These are phyloP conservation scores for Dendrobium nobile DNA, from an alignment of 106 monocot genomes.

Conservation along the genomic window DNA sequence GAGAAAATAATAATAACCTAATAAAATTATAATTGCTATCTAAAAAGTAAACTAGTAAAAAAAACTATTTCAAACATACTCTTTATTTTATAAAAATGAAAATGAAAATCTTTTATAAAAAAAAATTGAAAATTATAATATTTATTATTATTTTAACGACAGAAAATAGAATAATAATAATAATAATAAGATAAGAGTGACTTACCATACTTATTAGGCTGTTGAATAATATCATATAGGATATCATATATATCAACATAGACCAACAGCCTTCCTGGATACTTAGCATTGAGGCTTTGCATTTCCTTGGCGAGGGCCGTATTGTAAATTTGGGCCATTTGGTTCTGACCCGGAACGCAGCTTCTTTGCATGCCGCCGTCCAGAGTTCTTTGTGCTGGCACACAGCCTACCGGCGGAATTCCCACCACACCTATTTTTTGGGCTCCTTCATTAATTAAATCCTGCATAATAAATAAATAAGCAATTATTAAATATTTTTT, in stretches of 20 bases:
- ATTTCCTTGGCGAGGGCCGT: neutral
- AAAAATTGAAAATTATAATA: too few relatives aligned
- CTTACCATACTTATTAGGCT: conserved; percentile 26
- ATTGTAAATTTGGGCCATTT: conserved; percentile 33
- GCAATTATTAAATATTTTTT: too few relatives aligned
- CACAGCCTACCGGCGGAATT: conserved; percentile 47
- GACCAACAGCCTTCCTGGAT: conserved; percentile 7
- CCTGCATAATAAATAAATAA: neutral
- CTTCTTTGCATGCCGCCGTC: conserved; percentile 22
- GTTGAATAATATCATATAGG: conserved; percentile 18
- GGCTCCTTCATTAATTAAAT: conserved; percentile 18
- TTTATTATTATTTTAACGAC: too few relatives aligned
- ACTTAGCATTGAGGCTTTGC: conserved; percentile 5
- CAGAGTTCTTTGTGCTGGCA: conserved; percentile 39
- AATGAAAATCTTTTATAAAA: too few relatives aligned
- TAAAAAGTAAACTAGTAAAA: too few relatives aligned
- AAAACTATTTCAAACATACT: too few relatives aligned
- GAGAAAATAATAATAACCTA: too few relatives aligned
- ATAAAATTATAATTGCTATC: too few relatives aligned
- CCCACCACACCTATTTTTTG: conserved; percentile 26
- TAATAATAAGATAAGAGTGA: neutral
- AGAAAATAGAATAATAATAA: too few relatives aligned
- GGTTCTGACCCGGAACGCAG: conserved; percentile 20
- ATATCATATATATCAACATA: conserved; percentile 15
- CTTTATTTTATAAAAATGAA: neutral